These are phyloP conservation scores for Mycena polygramma DNA, from an alignment of 768 basidiomycete genomes.

Conservation along the genomic window DNA sequence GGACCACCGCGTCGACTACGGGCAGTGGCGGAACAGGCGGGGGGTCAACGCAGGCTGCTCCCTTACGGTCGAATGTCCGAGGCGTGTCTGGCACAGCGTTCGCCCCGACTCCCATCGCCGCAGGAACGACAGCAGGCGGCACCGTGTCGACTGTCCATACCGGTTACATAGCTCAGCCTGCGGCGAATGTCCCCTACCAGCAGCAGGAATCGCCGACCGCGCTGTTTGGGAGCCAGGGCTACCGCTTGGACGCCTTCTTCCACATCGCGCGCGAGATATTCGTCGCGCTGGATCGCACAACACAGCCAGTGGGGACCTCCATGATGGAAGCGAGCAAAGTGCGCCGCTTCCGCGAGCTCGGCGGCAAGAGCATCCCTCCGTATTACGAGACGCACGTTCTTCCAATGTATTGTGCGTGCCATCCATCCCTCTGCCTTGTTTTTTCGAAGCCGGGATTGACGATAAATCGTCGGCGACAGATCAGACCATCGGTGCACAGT, in stretches of 20 bases:
- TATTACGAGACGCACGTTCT: conserved; percentile 36
- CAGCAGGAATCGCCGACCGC: conserved; percentile 33
- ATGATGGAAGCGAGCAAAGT: conserved; percentile 37
- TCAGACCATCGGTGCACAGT: conserved; percentile 33
- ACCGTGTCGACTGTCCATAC: background rate
- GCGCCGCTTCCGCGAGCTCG: conserved; percentile 27
- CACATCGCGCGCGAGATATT: conserved; percentile 34
- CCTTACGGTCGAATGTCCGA: conserved; percentile 16
- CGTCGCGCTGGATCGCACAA: conserved; percentile 30
- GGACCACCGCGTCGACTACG: background rate
- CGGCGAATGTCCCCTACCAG: background rate
- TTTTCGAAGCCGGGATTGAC: background rate
- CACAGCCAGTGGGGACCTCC: conserved; percentile 24
- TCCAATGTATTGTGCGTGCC: conserved; percentile 34
- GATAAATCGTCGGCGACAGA: background rate
- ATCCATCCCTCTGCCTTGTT: background rate
- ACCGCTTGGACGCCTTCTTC: conserved; percentile 28
- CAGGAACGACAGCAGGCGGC: conserved; percentile 17
- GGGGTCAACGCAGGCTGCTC: background rate
- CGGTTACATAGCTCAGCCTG: conserved; percentile 13
- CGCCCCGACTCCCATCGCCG: background rate
- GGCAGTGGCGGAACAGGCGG: conserved; percentile 4
- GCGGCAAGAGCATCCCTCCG: conserved; percentile 29
- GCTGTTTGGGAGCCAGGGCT: conserved; percentile 36
- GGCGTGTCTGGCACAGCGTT: conserved; percentile 6